Evolutionary conservation across 2,329 filamentous ascomycete genomes (phyloP), one percentile per base, ranked within the genome.

Genomic region (Emergomyces orientalis): DNA sequence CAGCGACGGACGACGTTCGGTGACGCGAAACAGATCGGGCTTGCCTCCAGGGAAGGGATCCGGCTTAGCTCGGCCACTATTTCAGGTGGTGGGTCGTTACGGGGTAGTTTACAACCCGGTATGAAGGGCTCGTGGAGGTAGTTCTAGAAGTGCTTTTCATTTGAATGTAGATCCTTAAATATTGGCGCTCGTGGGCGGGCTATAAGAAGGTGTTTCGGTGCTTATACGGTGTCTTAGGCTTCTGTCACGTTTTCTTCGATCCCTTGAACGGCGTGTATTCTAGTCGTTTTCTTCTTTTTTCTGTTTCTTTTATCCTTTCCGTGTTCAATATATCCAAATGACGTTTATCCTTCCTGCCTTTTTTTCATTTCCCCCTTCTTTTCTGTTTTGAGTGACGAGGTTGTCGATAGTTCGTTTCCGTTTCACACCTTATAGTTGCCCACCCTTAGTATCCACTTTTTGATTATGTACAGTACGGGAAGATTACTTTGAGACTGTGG

Each of bases 1-100:
- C 72, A 72, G 49, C 71, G 78, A 47, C 74, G 77, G 43, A 76
- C 75, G 6, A 79, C 77, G 4, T 71, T 79, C 55, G 75, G 76
- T 13, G 78, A 79, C 22, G 68, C 75, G 6, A 74, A 75, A 62
- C 71, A 76, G 64, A 69, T 71, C 66, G 76, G 72, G 61, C 70
- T 74, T 61, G 72, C 70, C n/a, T 71, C 71, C 51, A 69, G 75
- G 62, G 76, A 77, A 65, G 73, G 71, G 52, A 71, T 73, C 61
- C 72, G 76, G 62, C 70, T 77, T 55, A 78, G 75, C 63, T 69
- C 70, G 34, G 70, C 74, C 63, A 73, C 74, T n/a, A 69, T 72
- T 25, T 71, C 74, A n/a, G 70, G 71, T 43, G 63, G 73, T 25
- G 73, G 72, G 27, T 69, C 70, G 39, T 63, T 70, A n/a, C 66